A percentile compares a stretch with the other conserved stretches of the same genome.
These are phyloP conservation scores for Erigeron canadensis DNA, from an alignment of 129 eudicot species.

Conservation along the genomic window DNA sequence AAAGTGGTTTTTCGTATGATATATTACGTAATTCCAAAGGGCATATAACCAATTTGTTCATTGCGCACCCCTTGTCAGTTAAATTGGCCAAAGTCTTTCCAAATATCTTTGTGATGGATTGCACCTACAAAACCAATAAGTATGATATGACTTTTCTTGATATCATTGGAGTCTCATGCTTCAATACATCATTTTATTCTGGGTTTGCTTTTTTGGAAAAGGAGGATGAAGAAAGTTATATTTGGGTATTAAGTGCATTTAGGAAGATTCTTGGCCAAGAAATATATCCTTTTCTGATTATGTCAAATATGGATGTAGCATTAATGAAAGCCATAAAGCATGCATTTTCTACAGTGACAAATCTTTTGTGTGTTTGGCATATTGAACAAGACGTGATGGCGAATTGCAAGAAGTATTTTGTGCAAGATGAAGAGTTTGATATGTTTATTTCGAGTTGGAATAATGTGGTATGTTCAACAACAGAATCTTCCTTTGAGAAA, in stretches of 20 bases:
- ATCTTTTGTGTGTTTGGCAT: background rate
- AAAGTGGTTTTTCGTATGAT: slow-evolving; percentile 4
- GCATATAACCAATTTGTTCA: background rate
- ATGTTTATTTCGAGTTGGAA: slow-evolving; percentile 16
- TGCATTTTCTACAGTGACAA: background rate
- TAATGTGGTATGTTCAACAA: slow-evolving; percentile 2
- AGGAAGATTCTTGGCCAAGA: background rate
- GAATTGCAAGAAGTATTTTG: background rate
- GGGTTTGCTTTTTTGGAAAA: too few species aligned
- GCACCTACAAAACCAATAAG: slow-evolving; percentile 32
- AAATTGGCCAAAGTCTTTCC: slow-evolving; percentile 7
- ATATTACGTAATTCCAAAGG: background rate
- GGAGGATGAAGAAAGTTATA: too few species aligned
- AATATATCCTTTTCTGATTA: slow-evolving; percentile 20
- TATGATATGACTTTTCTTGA: slow-evolving; percentile 4
- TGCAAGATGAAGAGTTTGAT: slow-evolving; percentile 8
- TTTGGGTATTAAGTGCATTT: slow-evolving; percentile 25
- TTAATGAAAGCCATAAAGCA: background rate
- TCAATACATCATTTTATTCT: too few species aligned
- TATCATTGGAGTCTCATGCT: too few species aligned
- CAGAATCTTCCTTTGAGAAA: background rate
- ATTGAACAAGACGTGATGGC: background rate
- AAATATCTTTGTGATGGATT: slow-evolving; percentile 34
- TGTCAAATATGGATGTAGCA: slow-evolving; percentile 16
- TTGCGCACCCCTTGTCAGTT: slow-evolving; percentile 8